Conservation (phyloP, 2,329 filamentous ascomycete genomes). For the Grosmannia clavigera region DNA sequence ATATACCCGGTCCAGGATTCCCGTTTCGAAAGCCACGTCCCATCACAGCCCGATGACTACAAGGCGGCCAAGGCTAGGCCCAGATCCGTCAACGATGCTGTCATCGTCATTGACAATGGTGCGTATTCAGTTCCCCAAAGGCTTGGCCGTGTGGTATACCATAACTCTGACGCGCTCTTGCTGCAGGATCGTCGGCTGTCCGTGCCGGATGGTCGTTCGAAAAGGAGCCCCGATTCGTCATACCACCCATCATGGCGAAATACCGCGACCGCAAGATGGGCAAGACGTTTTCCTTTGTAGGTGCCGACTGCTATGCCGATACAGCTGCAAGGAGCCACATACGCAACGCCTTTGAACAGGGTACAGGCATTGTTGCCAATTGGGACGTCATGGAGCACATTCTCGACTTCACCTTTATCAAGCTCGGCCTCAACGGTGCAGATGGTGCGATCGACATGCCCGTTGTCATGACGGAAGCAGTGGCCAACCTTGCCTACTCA, state of each 20-base stretch:
- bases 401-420: conserved; percentile 88
- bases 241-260: conserved; percentile 86
- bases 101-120: conserved; percentile 99
- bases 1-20: conserved; percentile 51
- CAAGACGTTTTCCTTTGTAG: conserved; percentile 85
- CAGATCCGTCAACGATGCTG: conserved; percentile 42
- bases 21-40: conserved; percentile 43
- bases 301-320: conserved; percentile 86
- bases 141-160: not conserved
- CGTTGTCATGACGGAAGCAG: conserved; percentile 88
- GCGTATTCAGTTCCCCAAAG: conserved; percentile 7
- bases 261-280: conserved; percentile 90
- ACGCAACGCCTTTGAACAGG: conserved; percentile 80
- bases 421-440: conserved; percentile 70
- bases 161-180: not conserved
- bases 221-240: conserved; percentile 59
- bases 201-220: conserved; percentile 97
- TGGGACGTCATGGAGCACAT: conserved; percentile 97
- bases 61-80: conserved; percentile 48
- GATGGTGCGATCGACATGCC: conserved; percentile 70
- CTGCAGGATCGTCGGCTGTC: conserved; percentile 67
- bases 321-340: conserved; percentile 85
- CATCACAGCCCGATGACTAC: conserved; percentile 54
- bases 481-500: conserved; percentile 82
- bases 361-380: conserved; percentile 84